Evolutionary conservation across 2,329 filamentous ascomycete species (phyloP), one percentile per base, ranked within the genome.

Genomic region (Cyphellophora attinorum): DNA sequence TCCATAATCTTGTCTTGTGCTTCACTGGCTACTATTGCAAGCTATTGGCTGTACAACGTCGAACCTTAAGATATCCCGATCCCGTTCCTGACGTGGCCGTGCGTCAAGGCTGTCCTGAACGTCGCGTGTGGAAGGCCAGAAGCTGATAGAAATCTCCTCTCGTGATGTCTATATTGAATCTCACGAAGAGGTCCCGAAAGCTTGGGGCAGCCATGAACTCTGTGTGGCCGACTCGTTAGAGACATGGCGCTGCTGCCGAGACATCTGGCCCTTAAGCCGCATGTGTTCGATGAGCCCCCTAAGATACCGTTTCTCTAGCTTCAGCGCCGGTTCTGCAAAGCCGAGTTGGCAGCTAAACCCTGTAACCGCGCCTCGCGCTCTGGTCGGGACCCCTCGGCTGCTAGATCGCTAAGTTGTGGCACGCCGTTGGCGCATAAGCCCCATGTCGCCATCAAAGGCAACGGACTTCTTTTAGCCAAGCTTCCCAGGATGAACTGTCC

Each of bases 381-480:
- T n/a, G n/a, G 21, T 8, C 21, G 21, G 21, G 21, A 25, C n/a
- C 21, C n/a, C 21, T 25, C 21, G 21, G 21, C n/a, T 25, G 21
- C n/a, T 8, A 25, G 21, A n/a, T 25, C 21, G 21, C 21, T 25
- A 25, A 25, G n/a, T 25, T 8, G 21, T 25, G n/a, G 21, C 21
- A 25, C 21, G 21, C 21, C 21, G 21, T 25, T 25, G 21, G 21
- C 21, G 21, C 21, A 25, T n/a, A n/a, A 25, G n/a, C 8, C 21
- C 21, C 21, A 25, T 25, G 21, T 25, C 21, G 21, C 21, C 8
- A 25, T 25, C 8, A n/a, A 25, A n/a, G 21, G 21, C 21, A 25
- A n/a, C 21, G 21, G 21, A 25, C n/a, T 8, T 8, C 21, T 25
- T 8, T 25, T 25, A 35, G 44, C 37, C 41, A n/a, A n/a, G n/a